Percentiles rank a stretch among this genome's conserved stretches.
Conservation (phyloP, 2,329 filamentous ascomycete genomes). For the Ceratocystis destructans region DNA sequence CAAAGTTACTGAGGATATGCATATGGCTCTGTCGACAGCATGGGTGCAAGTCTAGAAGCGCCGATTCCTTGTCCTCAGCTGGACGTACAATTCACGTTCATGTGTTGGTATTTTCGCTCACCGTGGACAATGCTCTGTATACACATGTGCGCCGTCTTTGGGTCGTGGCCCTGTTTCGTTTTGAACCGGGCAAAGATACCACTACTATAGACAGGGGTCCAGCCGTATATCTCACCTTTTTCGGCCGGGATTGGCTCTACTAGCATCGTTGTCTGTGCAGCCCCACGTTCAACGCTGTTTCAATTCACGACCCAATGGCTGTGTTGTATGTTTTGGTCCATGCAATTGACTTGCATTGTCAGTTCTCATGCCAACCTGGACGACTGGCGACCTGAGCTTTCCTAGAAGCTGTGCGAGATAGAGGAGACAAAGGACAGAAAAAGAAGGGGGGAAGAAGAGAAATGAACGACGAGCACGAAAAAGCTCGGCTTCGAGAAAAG, state of each 20-base stretch:
- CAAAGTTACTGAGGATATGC: neutral
- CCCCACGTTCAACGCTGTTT: slow-evolving; percentile 3
- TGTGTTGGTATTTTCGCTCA: slow-evolving; percentile 5
- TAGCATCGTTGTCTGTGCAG: slow-evolving; percentile 4
- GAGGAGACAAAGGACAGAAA: neutral
- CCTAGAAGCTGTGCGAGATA: neutral
- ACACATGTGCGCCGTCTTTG: slow-evolving; percentile 5
- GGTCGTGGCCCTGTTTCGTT: neutral
- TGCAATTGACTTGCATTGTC: slow-evolving; percentile 8
- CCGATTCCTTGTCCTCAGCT: neutral
- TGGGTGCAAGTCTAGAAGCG: neutral
- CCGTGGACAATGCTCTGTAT: slow-evolving; percentile 1
- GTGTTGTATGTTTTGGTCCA: slow-evolving; percentile 1
- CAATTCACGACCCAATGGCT: slow-evolving; percentile 7
- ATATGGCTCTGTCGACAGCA: neutral
- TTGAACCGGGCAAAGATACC: neutral
- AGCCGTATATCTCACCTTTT: neutral
- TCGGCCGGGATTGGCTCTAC: slow-evolving; percentile 7
- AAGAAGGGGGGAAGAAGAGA: neutral
- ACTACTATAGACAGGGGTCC: slow-evolving; percentile 1
- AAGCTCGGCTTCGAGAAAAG: neutral
- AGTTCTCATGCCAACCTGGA: slow-evolving; percentile 5
- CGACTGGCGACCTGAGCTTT: neutral
- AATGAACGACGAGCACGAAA: neutral
- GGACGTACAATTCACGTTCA: neutral